Percentiles rank a stretch among this genome's conserved stretches.
phyloP scores from a whole-genome alignment of 23 red algal genomes.

The Gracilaria domingensis region DNA sequence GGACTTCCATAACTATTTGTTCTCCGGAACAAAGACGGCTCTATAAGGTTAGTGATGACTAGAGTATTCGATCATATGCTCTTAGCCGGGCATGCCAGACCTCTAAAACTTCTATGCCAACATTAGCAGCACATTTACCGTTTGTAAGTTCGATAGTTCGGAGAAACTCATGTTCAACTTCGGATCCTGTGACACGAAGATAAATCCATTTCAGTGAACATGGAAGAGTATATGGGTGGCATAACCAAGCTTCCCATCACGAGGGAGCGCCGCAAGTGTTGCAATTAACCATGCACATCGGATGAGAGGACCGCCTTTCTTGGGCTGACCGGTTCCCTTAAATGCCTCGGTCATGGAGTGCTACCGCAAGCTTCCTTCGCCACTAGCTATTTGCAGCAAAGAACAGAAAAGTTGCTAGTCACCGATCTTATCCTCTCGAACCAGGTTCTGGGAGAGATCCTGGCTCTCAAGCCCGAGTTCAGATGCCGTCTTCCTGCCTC shows the following conservation, averaged over 20 bases:
- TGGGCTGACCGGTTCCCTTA: slow-evolving; percentile 12
- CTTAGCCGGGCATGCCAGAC: background rate
- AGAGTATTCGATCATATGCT: slow-evolving; percentile 53
- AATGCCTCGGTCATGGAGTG: slow-evolving; percentile 38
- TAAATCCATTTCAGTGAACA: slow-evolving; percentile 14
- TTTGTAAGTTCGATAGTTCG: slow-evolving; percentile 13
- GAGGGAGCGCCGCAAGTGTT: background rate
- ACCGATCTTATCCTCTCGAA: slow-evolving; percentile 40
- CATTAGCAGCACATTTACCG: background rate
- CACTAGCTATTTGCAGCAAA: slow-evolving; percentile 36
- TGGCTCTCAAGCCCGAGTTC: slow-evolving; percentile 6
- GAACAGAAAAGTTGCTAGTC: slow-evolving; percentile 1
- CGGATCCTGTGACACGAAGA: background rate
- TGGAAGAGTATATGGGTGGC: slow-evolving; percentile 47
- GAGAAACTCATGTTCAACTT: slow-evolving; percentile 39
- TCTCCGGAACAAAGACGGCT: background rate
- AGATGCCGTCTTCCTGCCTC: background rate
- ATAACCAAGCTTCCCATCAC: slow-evolving; percentile 6
- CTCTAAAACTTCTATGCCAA: background rate
- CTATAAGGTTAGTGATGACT: background rate
- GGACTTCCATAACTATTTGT: slow-evolving; percentile 53
- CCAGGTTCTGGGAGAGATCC: background rate
- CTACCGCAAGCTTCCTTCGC: slow-evolving; percentile 50
- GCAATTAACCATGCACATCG: background rate
- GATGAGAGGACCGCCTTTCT: slow-evolving; percentile 5